Conservation (phyloP, 1,284 basidiomycete genomes). For the Pseudozyma pruni region DNA sequence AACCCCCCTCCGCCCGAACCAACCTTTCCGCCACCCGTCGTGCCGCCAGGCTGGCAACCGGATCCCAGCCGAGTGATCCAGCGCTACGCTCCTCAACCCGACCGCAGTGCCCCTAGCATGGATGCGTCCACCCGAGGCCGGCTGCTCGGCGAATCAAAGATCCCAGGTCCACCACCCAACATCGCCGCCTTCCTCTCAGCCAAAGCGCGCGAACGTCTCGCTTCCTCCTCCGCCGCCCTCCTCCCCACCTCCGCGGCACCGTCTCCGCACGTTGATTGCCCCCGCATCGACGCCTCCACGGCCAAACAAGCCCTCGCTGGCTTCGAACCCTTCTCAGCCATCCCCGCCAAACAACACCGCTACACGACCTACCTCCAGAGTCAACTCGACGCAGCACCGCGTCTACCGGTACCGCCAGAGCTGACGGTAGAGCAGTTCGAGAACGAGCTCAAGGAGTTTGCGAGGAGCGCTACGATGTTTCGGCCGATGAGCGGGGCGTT, state of each 20-base stretch:
- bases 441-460: constrained; percentile 85
- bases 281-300: constrained; percentile 77
- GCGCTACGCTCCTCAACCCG: constrained; percentile 16
- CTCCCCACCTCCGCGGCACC: constrained; percentile 28
- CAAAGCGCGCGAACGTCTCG: constrained; percentile 86
- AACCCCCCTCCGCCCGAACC: constrained; percentile 78
- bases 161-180: constrained; percentile 78
- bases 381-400: constrained; percentile 72
- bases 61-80: constrained; percentile 82
- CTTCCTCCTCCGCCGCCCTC: constrained; percentile 72
- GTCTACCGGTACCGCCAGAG: constrained; percentile 70
- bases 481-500: constrained; percentile 91
- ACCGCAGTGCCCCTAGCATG: constrained; percentile 23
- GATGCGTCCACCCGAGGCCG: constrained; percentile 77
- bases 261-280: constrained; percentile 71
- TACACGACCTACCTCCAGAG: constrained; percentile 84
- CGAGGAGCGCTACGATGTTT: constrained; percentile 86
- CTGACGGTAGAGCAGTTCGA: constrained; percentile 75
- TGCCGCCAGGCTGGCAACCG: constrained; percentile 83
- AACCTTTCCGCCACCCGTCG: constrained; percentile 79
- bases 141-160: constrained; percentile 81
- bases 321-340: constrained; percentile 86
- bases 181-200: constrained; percentile 92
- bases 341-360: constrained; percentile 82
- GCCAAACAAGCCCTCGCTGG: constrained; percentile 87